These are phyloP conservation scores for Fomitopsis betulina DNA, from an alignment of 1,284 basidiomycete genomes.

Conservation along the genomic window DNA sequence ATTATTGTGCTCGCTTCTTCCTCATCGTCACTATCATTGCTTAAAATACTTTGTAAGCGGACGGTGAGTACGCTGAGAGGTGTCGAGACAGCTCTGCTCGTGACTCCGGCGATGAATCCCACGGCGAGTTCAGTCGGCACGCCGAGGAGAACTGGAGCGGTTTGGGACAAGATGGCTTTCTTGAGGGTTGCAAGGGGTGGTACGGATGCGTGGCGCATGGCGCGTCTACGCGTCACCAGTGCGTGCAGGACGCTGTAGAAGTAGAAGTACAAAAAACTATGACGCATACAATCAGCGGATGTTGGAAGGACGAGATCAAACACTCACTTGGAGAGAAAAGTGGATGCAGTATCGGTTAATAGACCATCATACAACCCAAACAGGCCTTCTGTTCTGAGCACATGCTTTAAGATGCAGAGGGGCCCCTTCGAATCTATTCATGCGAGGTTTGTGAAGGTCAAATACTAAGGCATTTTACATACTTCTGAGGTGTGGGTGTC, in stretches of 20 bases:
- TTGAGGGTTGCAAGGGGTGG: slow-evolving; percentile 10
- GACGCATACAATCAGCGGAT: background rate
- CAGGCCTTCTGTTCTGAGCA: slow-evolving; percentile 36
- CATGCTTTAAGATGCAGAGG: slow-evolving; percentile 31
- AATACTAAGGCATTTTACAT: background rate
- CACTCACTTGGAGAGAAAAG: slow-evolving; percentile 48
- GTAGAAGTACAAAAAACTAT: slow-evolving; percentile 40
- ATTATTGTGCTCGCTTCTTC: slow-evolving; percentile 14
- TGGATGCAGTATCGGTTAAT: slow-evolving; percentile 46
- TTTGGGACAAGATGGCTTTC: slow-evolving; percentile 5
- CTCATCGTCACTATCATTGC: slow-evolving; percentile 26
- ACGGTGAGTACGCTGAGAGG: slow-evolving; percentile 50
- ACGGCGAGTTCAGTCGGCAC: slow-evolving; percentile 44
- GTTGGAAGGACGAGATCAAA: background rate
- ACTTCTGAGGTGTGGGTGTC: slow-evolving; percentile 4
- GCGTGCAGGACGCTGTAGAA: slow-evolving; percentile 30
- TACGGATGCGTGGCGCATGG: background rate
- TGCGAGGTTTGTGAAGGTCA: slow-evolving; percentile 25
- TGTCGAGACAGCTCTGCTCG: slow-evolving; percentile 48
- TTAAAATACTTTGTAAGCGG: slow-evolving; percentile 38
- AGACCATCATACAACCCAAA: slow-evolving; percentile 46
- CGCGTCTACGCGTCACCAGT: slow-evolving; percentile 17
- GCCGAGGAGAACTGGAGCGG: slow-evolving; percentile 18
- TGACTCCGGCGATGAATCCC: slow-evolving; percentile 49
- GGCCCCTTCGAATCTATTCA: slow-evolving; percentile 31